Evolutionary conservation across 2,329 filamentous ascomycete genomes (phyloP), one percentile per base, ranked within the genome.

Genomic region (Fusarium chaquense): DNA sequence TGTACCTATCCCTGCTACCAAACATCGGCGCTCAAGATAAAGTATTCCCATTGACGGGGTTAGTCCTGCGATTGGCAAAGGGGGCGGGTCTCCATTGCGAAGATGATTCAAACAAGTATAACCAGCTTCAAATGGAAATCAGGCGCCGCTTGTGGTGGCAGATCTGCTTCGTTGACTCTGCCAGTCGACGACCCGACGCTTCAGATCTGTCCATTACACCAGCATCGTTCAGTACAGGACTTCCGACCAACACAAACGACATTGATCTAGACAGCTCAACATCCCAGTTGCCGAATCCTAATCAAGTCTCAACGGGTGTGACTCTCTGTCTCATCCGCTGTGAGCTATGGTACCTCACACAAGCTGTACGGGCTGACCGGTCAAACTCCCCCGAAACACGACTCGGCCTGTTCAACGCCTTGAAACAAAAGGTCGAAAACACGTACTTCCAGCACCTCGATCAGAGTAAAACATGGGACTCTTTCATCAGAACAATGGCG

Each of bases 201-300:
- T 50, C 54, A n/a, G 73, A 73, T 3, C 36, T 76, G 1, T 71
- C 70, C 2, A 47, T 75, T n/a, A 63, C 68, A 6, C 61, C 65
- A n/a, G 38, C 38, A 0, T 67, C 59, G 3, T 84, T 81, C 30
- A 80, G 84, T 54, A 83, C 82, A 1, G 71, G 78, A n/a, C 71
- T 81, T 9, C 84, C 84, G 0, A 62, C 69, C 5, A 84, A 84
- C 55, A 64, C 83, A 33, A 81, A 83, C 62, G 83, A 85, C 26
- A 13, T 13, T 5, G 62, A 67, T 13, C 9, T 73, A 0, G 54
- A 66, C 5, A 15, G 26, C 4, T 24, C 18, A 12, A 26, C 13
- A 10, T 22, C 58, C 5, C 28, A 47, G 3, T 6, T 22, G 0
- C 26, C 54, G 33, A 15, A 8, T 18, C 33, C 59, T 7, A 41